Percentiles rank a stretch among this genome's conserved stretches.
phyloP scores from a whole-genome alignment of 2,329 filamentous ascomycete genomes.

The Botrytis galanthina region DNA sequence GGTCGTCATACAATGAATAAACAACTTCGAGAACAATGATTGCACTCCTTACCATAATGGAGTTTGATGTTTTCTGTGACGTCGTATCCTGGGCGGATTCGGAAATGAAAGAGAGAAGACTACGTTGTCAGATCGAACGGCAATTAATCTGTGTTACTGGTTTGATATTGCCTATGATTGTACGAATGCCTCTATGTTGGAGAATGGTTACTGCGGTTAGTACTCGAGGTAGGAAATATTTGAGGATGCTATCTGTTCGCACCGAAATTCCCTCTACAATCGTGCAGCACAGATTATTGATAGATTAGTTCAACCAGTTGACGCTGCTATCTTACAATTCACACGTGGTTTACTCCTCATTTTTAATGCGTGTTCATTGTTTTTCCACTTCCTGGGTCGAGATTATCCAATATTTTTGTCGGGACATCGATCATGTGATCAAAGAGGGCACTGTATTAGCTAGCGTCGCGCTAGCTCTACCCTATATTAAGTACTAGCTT shows the following conservation, averaged over 20 bases:
- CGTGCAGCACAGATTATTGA: background rate
- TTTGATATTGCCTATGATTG: background rate
- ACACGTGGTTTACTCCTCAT: background rate
- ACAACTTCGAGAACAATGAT: slow-evolving; percentile 8
- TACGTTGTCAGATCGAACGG: background rate
- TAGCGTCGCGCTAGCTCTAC: too few relatives aligned
- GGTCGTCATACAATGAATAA: background rate
- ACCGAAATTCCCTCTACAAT: too few relatives aligned
- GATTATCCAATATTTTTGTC: background rate
- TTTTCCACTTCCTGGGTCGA: background rate
- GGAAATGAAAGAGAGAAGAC: background rate
- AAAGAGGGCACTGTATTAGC: too few relatives aligned
- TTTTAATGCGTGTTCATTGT: background rate
- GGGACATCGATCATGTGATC: too few relatives aligned
- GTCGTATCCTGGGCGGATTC: background rate
- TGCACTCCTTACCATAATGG: background rate
- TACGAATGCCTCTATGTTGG: background rate
- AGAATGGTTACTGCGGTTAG: background rate
- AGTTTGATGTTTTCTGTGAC: background rate
- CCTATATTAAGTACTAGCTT: too few relatives aligned
- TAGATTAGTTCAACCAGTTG: too few relatives aligned
- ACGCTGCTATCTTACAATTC: background rate
- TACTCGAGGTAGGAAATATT: background rate
- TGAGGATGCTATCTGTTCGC: background rate
- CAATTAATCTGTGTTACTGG: background rate